These are phyloP conservation scores for Lyophyllum atratum DNA, from an alignment of 768 basidiomycete genomes.

Conservation along the genomic window DNA sequence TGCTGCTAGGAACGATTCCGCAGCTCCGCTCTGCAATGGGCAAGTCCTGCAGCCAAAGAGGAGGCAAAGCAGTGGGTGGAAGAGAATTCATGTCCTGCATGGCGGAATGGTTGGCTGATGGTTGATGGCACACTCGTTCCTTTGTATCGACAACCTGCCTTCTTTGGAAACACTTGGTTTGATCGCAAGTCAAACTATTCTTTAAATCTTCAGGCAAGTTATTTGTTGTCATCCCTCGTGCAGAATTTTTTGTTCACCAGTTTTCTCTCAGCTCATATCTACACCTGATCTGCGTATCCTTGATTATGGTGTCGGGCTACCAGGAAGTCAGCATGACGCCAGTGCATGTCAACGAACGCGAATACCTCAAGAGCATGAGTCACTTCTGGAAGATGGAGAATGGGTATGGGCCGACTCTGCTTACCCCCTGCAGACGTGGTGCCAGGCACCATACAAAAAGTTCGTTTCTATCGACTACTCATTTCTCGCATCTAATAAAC, in stretches of 20 bases:
- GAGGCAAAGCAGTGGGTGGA: slow-evolving; percentile 39
- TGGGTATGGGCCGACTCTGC: slow-evolving; percentile 33
- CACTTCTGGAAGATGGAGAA: slow-evolving; percentile 17
- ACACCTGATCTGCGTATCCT: slow-evolving; percentile 24
- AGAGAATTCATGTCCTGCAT: slow-evolving; percentile 30
- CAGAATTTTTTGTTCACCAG: background rate
- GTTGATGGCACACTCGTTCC: slow-evolving; percentile 42
- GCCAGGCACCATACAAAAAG: slow-evolving; percentile 25
- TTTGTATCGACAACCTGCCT: slow-evolving; percentile 27
- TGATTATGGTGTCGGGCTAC: slow-evolving; percentile 29
- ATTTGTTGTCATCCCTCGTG: background rate
- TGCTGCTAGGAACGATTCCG: slow-evolving; percentile 20
- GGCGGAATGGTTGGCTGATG: slow-evolving; percentile 36
- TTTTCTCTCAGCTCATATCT: slow-evolving; percentile 18
- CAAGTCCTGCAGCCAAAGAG: slow-evolving; percentile 31
- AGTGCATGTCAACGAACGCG: slow-evolving; percentile 28
- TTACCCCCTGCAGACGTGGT: slow-evolving; percentile 26
- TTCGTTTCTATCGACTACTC: too few species aligned
- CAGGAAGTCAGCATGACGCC: slow-evolving; percentile 35
- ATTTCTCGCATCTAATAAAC: too few species aligned
- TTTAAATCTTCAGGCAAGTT: slow-evolving; percentile 24
- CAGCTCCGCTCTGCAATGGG: slow-evolving; percentile 26
- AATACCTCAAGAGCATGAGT: slow-evolving; percentile 20
- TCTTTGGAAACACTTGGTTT: slow-evolving; percentile 36
- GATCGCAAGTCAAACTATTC: slow-evolving; percentile 40